Conservation (phyloP, 345 rosid species). For the Camelina sativa region DNA sequence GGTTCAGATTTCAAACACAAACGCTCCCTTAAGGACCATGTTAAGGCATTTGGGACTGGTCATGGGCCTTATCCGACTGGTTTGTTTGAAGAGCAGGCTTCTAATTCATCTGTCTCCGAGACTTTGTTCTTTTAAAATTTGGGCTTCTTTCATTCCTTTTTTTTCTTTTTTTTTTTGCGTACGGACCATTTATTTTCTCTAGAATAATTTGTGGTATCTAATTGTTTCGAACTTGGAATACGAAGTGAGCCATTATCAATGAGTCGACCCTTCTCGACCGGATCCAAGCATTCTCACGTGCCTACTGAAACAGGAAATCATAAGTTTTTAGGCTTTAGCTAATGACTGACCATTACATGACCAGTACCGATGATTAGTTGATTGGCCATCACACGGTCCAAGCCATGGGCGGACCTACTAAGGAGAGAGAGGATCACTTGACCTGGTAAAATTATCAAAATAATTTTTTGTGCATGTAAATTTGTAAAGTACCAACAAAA, state of each 20-base stretch:
- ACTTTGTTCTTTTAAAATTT: slow-evolving; percentile 25
- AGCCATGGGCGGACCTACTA: no score
- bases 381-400: no score
- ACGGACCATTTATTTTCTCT: neutral
- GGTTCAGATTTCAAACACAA: slow-evolving; percentile 94
- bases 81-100: slow-evolving; percentile 34
- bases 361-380: no score
- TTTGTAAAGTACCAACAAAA: no score
- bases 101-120: slow-evolving; percentile 35
- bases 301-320: no score
- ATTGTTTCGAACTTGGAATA: neutral
- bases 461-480: no score
- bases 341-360: no score
- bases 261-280: no score
- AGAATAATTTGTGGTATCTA: neutral
- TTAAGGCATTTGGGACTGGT: slow-evolving; percentile 72
- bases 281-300: no score
- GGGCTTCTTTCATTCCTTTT: neutral
- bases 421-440: no score
- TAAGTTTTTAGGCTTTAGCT: no score
- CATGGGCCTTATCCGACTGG: slow-evolving; percentile 59
- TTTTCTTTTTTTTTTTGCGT: neutral
- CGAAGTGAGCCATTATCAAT: neutral
- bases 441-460: no score
- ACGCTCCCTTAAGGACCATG: slow-evolving; percentile 87